Conservation (phyloP, 2,329 filamentous ascomycete species). For the Sclerotinia spermophila region DNA sequence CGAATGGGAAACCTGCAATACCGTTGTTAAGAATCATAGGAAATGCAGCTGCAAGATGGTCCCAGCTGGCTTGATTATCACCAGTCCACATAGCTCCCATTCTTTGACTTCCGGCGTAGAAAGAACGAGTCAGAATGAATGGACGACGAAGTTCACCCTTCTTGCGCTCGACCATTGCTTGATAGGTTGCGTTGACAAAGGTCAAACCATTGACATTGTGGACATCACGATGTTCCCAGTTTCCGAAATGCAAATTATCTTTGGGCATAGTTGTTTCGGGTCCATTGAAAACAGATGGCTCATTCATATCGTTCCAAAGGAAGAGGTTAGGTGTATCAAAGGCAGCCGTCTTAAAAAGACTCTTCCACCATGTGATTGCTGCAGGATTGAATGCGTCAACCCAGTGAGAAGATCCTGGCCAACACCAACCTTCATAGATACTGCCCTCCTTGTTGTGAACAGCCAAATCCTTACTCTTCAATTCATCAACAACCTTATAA, state of each 20-base stretch:
- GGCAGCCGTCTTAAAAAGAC: constrained; percentile 78
- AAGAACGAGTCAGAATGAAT: constrained; percentile 89
- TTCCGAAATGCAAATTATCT: constrained; percentile 86
- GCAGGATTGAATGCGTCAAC: constrained; percentile 94
- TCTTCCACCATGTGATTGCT: constrained; percentile 85
- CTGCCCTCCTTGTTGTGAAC: constrained; percentile 87
- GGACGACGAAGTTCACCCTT: constrained; percentile 81
- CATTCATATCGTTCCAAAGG: constrained; percentile 99
- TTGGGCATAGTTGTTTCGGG: constrained; percentile 99
- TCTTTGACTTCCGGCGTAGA: constrained; percentile 87
- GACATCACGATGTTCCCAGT: constrained; percentile 95
- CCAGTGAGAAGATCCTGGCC: constrained; percentile 97
- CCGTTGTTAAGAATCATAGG: constrained; percentile 94
- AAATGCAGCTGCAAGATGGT: constrained; percentile 80
- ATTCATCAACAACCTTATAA: constrained; percentile 73
- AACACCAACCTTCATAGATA: constrained; percentile 96
- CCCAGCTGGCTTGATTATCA: constrained; percentile 93
- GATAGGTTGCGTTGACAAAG: constrained; percentile 88
- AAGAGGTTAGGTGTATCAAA: constrained; percentile 94
- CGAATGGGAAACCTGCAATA: constrained; percentile 89
- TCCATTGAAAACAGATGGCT: constrained; percentile 97
- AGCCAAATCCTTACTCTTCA: constrained; percentile 79
- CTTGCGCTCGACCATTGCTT: constrained; percentile 79
- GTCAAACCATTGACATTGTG: constrained; percentile 97
- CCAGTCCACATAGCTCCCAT: constrained; percentile 97